Evolutionary conservation across 805 yeast genomes (phyloP).

Genomic region (Spathaspora girioi): DNA sequence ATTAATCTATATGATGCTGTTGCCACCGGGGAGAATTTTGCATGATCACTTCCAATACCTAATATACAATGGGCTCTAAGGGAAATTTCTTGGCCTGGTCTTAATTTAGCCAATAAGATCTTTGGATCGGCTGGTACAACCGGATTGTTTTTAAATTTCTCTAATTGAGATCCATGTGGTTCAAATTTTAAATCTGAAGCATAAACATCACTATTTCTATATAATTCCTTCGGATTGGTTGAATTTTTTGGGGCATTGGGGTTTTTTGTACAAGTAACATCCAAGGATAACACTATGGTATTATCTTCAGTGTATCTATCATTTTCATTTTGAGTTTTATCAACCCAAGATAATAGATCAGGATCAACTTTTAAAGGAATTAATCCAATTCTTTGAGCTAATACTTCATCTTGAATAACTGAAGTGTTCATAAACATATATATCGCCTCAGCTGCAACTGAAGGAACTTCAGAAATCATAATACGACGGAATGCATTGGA

Average conservation of each 20-base stretch:
- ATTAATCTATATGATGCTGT: constrained; percentile 93
- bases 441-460: constrained; percentile 91
- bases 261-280: constrained; percentile 80
- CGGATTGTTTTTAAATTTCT: constrained; percentile 60
- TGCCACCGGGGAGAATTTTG: constrained; percentile 95
- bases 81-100: constrained; percentile 96
- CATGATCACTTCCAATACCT: constrained; percentile 94
- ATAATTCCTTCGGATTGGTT: constrained; percentile 79
- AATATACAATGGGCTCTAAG: constrained; percentile 85
- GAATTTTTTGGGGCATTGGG: constrained; percentile 76
- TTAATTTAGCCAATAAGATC: constrained; percentile 82
- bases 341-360: constrained; percentile 82
- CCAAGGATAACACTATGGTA: constrained; percentile 79
- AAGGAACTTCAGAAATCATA: constrained; percentile 95
- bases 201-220: constrained; percentile 81
- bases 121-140: constrained; percentile 84
- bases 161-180: constrained; percentile 86
- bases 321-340: constrained; percentile 57
- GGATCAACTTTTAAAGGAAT: constrained; percentile 91
- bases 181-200: constrained; percentile 87
- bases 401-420: constrained; percentile 94
- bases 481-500: constrained; percentile 96
- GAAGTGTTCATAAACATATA: constrained; percentile 92
- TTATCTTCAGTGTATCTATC: constrained; percentile 78
- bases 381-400: constrained; percentile 92